phyloP scores from a whole-genome alignment of 139 green algal genomes.

The Diplosphaera chodatii region DNA sequence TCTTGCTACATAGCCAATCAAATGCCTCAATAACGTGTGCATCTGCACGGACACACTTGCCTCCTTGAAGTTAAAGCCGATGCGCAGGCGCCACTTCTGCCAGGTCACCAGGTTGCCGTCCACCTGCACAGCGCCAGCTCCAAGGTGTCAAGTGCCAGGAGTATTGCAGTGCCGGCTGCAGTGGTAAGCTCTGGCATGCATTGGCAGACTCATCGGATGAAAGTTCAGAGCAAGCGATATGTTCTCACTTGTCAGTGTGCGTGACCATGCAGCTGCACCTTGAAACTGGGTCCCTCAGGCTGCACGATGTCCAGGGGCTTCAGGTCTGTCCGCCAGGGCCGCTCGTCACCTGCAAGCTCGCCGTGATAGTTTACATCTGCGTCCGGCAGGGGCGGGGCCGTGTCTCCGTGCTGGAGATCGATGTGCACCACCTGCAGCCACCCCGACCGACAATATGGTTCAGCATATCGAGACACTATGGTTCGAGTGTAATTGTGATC shows the following conservation, averaged over 20 bases:
- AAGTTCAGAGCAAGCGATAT: no score
- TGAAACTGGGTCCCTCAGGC: slow-evolving; percentile 7
- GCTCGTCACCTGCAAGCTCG: slow-evolving; percentile 6
- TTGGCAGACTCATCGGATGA: no score
- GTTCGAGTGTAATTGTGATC: no score
- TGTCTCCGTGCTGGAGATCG: not conserved
- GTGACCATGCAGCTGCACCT: no score
- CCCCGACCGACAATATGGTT: no score
- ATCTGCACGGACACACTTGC: no score
- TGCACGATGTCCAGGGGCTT: slow-evolving; percentile 10
- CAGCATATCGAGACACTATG: no score
- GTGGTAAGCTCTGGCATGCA: no score
- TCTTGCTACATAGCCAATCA: no score
- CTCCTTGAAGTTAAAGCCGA: slow-evolving; percentile 59
- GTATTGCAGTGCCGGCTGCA: no score
- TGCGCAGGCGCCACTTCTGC: slow-evolving; percentile 65
- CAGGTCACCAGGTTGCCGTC: slow-evolving; percentile 26
- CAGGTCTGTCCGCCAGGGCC: slow-evolving; percentile 1
- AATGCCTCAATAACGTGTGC: no score
- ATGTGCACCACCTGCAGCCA: slow-evolving; percentile 5
- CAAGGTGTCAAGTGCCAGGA: not conserved
- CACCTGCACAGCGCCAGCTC: not conserved
- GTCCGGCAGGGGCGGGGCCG: not conserved
- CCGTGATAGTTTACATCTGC: slow-evolving; percentile 5
- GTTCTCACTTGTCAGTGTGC: no score